A percentile compares a stretch with the other conserved stretches of the same genome.
phyloP scores from a whole-genome alignment of 202 grass and related monocot genomes.

The Carex arenaria region DNA sequence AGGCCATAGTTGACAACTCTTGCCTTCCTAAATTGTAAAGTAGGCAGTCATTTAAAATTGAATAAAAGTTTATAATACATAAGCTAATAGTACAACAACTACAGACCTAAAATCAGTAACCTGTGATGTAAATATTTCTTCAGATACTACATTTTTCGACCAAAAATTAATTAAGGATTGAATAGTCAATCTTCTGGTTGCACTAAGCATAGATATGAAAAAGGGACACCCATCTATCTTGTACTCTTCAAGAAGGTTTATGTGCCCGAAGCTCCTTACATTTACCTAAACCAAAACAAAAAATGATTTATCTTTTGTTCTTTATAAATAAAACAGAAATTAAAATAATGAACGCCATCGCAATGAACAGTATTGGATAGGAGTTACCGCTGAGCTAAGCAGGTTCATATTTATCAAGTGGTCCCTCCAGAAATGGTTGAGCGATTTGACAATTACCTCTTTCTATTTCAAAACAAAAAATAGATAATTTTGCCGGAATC shows the following conservation, averaged over 20 bases:
- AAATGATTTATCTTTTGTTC: neutral
- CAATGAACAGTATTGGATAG: neutral
- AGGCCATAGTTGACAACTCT: too few relatives aligned
- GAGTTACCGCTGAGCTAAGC: conserved; percentile 82
- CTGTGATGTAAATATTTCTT: conserved; percentile 49
- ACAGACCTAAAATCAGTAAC: conserved; percentile 24
- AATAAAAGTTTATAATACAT: neutral
- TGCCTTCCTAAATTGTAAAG: neutral
- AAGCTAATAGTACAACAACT: neutral
- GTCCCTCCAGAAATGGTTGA: conserved; percentile 82
- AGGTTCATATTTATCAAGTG: conserved; percentile 99
- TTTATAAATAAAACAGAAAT: neutral
- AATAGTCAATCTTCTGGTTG: conserved; percentile 61
- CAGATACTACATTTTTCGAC: conserved; percentile 66
- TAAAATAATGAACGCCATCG: neutral
- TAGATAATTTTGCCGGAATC: neutral
- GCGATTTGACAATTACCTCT: conserved; percentile 83
- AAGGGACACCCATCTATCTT: conserved; percentile 80
- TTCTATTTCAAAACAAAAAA: conserved; percentile 39
- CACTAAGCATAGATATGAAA: conserved; percentile 91
- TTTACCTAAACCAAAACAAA: conserved; percentile 51
- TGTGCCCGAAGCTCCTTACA: conserved; percentile 91
- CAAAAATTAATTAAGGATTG: conserved; percentile 75
- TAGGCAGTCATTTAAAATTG: neutral
- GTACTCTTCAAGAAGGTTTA: conserved; percentile 93